These are phyloP conservation scores for Aspergillus sp. DNA, from an alignment of 2,329 filamentous ascomycete genomes.

Conservation along the genomic window DNA sequence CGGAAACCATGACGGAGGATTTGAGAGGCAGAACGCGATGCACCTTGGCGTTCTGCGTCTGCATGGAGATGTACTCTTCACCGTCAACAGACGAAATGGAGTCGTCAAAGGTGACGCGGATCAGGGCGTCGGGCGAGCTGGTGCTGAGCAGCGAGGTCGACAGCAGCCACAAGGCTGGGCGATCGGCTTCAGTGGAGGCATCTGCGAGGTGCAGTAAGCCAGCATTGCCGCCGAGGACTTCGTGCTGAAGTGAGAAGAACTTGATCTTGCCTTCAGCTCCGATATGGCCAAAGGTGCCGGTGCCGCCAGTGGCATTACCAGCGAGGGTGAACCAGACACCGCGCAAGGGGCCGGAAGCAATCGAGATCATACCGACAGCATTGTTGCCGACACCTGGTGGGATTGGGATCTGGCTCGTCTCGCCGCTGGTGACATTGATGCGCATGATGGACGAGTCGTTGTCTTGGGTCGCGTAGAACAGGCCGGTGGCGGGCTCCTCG, in stretches of 20 bases:
- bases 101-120: conserved; percentile 7
- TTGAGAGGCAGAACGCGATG: conserved; percentile 7
- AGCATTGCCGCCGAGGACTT: not conserved
- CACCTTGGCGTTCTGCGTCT: conserved; percentile 7
- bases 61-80: conserved; percentile 14
- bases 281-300: conserved; percentile 10
- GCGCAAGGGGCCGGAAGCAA: not conserved
- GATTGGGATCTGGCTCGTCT: conserved; percentile 7
- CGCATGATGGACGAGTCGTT: conserved; percentile 11
- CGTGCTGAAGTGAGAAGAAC: conserved; percentile 4
- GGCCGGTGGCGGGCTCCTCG: conserved; percentile 11
- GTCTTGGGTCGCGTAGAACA: conserved; percentile 12
- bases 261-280: not conserved
- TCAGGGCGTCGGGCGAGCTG: conserved; percentile 6
- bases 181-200: not conserved
- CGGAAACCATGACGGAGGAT: not conserved
- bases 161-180: conserved; percentile 9
- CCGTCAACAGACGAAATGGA: not conserved
- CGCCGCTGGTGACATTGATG: conserved; percentile 8
- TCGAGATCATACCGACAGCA: conserved; percentile 6
- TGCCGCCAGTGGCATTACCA: conserved; percentile 7
- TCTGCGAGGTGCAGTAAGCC: conserved; percentile 1
- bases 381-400: conserved; percentile 7
- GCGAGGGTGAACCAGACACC: conserved; percentile 12
- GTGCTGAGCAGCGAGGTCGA: conserved; percentile 13